phyloP scores from a whole-genome alignment of 371 early-diverging fungal genomes.

The Mucor lusitanicus region DNA sequence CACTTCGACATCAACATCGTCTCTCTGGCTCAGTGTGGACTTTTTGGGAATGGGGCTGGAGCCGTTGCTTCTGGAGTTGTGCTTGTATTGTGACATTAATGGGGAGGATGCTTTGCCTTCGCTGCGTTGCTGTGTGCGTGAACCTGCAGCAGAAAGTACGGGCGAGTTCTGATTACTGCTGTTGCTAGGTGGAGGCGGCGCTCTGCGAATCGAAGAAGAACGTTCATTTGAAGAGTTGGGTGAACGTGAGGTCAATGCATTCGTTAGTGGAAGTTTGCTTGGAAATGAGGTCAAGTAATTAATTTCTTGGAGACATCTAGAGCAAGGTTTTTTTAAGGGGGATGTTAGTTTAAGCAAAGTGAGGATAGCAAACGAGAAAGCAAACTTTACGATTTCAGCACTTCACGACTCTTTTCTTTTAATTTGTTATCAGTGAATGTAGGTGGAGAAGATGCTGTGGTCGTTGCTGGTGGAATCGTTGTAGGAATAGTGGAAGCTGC shows the following conservation, averaged over 20 bases:
- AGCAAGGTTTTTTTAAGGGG: not conserved
- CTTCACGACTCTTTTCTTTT: constrained; percentile 68
- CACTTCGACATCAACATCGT: constrained; percentile 22
- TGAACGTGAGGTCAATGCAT: constrained; percentile 19
- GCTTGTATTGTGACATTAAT: not conserved
- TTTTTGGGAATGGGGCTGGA: not conserved
- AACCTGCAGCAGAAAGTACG: constrained; percentile 7
- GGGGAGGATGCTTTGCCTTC: not conserved
- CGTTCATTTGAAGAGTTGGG: constrained; percentile 5
- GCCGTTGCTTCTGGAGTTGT: not conserved
- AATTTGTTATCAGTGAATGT: constrained; percentile 29
- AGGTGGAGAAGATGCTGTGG: constrained; percentile 1
- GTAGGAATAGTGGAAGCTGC: constrained; percentile 13
- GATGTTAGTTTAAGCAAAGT: not conserved
- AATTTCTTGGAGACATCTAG: constrained; percentile 67
- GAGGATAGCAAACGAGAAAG: constrained; percentile 1
- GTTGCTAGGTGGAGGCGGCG: constrained; percentile 10
- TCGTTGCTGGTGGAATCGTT: not conserved
- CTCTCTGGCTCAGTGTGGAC: constrained; percentile 12
- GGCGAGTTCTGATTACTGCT: constrained; percentile 8
- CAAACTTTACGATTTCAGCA: constrained; percentile 71
- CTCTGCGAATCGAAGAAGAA: constrained; percentile 3
- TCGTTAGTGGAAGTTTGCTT: constrained; percentile 39
- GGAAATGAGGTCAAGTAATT: constrained; percentile 58
- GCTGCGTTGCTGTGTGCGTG: constrained; percentile 1